Evolutionary conservation across 805 yeast genomes (phyloP).

Genomic region (Scheffersomyces amazonensis): DNA sequence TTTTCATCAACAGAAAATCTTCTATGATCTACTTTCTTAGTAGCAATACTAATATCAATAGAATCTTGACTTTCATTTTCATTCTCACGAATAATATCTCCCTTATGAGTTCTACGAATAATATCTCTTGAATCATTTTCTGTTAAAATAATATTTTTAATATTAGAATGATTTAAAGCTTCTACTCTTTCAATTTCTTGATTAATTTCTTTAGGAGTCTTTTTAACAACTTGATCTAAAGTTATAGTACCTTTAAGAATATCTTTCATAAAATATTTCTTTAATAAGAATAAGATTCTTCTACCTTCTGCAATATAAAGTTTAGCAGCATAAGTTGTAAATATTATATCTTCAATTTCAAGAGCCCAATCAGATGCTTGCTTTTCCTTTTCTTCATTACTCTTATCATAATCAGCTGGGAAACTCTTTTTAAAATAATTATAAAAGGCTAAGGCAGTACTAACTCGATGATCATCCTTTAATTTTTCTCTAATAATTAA

Average conservation of each 20-base stretch:
- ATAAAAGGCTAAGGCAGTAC: constrained; percentile 51
- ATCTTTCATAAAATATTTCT: constrained; percentile 46
- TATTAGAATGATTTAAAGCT: constrained; percentile 8
- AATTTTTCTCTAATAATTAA: constrained; percentile 5
- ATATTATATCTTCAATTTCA: constrained; percentile 51
- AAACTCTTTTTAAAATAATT: constrained; percentile 42
- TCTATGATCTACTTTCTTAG: constrained; percentile 36
- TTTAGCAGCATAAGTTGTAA: constrained; percentile 30
- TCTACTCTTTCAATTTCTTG: constrained; percentile 58
- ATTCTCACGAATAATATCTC: constrained; percentile 50
- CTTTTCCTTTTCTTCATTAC: constrained; percentile 21
- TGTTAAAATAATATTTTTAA: constrained; percentile 42
- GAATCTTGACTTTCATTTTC: constrained; percentile 16
- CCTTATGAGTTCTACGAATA: constrained; percentile 80
- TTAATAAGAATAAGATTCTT: constrained; percentile 53
- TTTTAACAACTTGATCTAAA: constrained; percentile 55
- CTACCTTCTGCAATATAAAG: constrained; percentile 68
- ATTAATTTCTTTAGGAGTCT: constrained; percentile 76
- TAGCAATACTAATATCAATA: constrained; percentile 23
- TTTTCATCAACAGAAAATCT: constrained; percentile 21
- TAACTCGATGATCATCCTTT: constrained; percentile 39
- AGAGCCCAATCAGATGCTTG: constrained; percentile 46
- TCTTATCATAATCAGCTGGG: constrained; percentile 25
- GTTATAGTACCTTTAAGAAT: constrained; percentile 53
- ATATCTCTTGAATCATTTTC: constrained; percentile 53